A percentile compares a stretch with the other conserved stretches of the same genome.
phyloP scores from a whole-genome alignment of 2,329 filamentous ascomycete genomes.

The Exophiala sideris region DNA sequence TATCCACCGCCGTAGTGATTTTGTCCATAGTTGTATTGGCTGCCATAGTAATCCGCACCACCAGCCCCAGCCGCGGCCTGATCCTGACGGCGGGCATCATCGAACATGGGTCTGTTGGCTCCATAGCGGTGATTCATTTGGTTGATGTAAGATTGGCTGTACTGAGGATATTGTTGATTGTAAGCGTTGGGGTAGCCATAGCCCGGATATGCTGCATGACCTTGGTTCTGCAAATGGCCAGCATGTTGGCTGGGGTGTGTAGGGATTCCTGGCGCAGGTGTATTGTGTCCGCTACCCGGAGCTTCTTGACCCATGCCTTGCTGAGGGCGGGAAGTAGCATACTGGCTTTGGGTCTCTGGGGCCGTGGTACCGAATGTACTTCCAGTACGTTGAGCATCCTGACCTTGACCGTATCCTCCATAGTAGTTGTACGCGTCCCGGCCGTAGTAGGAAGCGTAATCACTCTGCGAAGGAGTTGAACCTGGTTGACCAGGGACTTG shows the following conservation, averaged over 20 bases:
- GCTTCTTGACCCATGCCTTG: constrained; percentile 68
- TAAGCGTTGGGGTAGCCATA: constrained; percentile 53
- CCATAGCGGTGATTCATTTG: constrained; percentile 44
- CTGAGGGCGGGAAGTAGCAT: constrained; percentile 69
- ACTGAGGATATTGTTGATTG: constrained; percentile 49
- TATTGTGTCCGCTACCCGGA: constrained; percentile 85
- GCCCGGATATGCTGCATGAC: constrained; percentile 49
- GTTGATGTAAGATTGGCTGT: constrained; percentile 58
- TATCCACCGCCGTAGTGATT: constrained; percentile 51
- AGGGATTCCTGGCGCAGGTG: constrained; percentile 72
- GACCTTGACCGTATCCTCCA: constrained; percentile 61
- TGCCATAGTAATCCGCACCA: constrained; percentile 43
- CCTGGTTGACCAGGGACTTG: constrained; percentile 60
- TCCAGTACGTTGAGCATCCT: constrained; percentile 75
- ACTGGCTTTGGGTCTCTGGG: constrained; percentile 57
- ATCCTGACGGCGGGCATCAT: constrained; percentile 46
- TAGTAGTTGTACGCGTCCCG: constrained; percentile 76
- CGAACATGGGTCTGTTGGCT: constrained; percentile 49
- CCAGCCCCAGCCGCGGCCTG: constrained; percentile 27
- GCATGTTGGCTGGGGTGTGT: constrained; percentile 43
- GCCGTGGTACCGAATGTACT: constrained; percentile 65
- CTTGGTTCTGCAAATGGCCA: constrained; percentile 46
- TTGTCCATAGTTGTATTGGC: constrained; percentile 48
- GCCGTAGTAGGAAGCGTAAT: constrained; percentile 83
- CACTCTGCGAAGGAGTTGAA: constrained; percentile 59